These are phyloP conservation scores for Lachancea dasiensis DNA, from an alignment of 805 yeast genomes.

Conservation along the genomic window DNA sequence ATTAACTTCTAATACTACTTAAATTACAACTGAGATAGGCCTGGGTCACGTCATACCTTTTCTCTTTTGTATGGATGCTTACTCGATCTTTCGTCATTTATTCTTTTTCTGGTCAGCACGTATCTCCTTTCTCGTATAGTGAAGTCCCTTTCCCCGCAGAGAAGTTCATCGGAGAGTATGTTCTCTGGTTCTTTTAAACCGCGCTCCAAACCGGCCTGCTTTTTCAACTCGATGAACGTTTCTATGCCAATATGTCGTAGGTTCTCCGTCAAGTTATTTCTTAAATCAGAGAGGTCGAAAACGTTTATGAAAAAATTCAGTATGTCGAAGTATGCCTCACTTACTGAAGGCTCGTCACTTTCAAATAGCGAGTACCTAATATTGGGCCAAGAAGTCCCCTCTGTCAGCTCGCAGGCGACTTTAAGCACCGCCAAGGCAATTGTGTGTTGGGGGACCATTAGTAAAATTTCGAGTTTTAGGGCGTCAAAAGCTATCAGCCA, in stretches of 20 bases:
- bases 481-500: slow-evolving; percentile 79
- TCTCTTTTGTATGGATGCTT: slow-evolving; percentile 4
- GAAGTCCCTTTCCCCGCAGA: slow-evolving; percentile 34
- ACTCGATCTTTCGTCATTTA: slow-evolving; percentile 6
- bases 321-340: slow-evolving; percentile 50
- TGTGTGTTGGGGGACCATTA: slow-evolving; percentile 70
- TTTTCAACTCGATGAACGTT: slow-evolving; percentile 38
- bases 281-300: slow-evolving; percentile 45
- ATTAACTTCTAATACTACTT: background rate
- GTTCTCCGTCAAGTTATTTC: slow-evolving; percentile 33
- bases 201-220: slow-evolving; percentile 37
- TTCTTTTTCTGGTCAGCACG: slow-evolving; percentile 32
- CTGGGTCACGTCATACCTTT: background rate
- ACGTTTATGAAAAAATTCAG: slow-evolving; percentile 57
- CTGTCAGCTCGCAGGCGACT: slow-evolving; percentile 48
- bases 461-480: slow-evolving; percentile 58
- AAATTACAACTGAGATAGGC: background rate
- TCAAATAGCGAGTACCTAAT: slow-evolving; percentile 24
- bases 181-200: slow-evolving; percentile 27
- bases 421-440: slow-evolving; percentile 64
- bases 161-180: slow-evolving; percentile 41
- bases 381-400: slow-evolving; percentile 18
- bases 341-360: slow-evolving; percentile 31
- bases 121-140: slow-evolving; percentile 45
- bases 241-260: slow-evolving; percentile 24